Conservation (phyloP, 1,139 yeast species). For the Petasospora rhodanensis region DNA sequence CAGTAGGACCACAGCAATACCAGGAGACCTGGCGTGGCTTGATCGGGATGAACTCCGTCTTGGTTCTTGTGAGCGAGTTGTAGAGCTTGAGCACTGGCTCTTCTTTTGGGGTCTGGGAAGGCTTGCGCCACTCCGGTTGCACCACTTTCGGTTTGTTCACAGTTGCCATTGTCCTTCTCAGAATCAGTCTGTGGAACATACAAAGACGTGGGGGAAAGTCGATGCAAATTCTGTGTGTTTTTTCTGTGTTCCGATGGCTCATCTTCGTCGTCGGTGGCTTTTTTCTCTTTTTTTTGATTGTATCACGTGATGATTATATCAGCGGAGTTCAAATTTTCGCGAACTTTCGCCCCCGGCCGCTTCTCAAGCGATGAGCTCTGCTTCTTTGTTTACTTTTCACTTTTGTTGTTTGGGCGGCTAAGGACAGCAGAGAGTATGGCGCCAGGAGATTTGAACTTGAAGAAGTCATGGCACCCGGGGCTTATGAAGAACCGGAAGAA, state of each 20-base stretch:
- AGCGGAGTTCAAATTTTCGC: too few relatives aligned
- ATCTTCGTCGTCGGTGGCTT: too few relatives aligned
- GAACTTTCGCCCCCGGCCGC: too few relatives aligned
- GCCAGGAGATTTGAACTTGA: slow-evolving; percentile 81
- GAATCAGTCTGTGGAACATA: too few relatives aligned
- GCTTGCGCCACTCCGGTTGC: slow-evolving; percentile 43
- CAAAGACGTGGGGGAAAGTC: too few relatives aligned
- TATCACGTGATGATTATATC: too few relatives aligned
- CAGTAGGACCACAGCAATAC: slow-evolving; percentile 99
- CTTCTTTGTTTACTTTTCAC: too few relatives aligned
- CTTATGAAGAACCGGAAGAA: slow-evolving; percentile 78
- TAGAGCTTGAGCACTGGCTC: slow-evolving; percentile 45
- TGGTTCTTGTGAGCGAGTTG: slow-evolving; percentile 81
- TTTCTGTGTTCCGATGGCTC: too few relatives aligned
- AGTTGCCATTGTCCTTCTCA: slow-evolving; percentile 21
- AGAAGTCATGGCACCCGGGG: slow-evolving; percentile 96
- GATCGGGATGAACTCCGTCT: slow-evolving; percentile 69
- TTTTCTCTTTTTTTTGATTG: too few relatives aligned
- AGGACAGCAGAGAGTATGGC: slow-evolving; percentile 34
- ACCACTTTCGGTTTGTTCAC: slow-evolving; percentile 26
- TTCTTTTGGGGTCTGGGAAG: slow-evolving; percentile 25
- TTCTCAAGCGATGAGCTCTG: too few relatives aligned
- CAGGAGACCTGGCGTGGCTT: slow-evolving; percentile 66
- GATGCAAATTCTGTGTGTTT: too few relatives aligned
- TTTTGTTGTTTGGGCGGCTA: too few relatives aligned